phyloP scores from a whole-genome alignment of 2,329 filamentous ascomycete species.

The Aspergillus clavatus region DNA sequence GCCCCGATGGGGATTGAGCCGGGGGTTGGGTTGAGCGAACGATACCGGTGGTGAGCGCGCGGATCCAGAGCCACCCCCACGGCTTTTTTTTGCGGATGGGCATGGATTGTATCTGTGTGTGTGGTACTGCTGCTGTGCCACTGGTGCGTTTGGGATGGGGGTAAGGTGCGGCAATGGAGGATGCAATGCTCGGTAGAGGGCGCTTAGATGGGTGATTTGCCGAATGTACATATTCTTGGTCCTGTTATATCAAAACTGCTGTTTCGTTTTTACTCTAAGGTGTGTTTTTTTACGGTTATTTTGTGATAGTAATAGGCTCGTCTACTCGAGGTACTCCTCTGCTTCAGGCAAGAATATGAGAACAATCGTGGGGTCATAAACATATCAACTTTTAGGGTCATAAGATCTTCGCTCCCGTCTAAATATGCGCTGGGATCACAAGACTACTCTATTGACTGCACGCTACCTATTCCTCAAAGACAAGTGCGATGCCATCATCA shows the following conservation, averaged over 20 bases:
- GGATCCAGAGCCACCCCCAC: no score
- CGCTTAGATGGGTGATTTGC: constrained; percentile 31
- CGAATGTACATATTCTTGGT: constrained; percentile 35
- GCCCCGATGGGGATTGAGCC: constrained; percentile 48
- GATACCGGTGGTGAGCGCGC: no score
- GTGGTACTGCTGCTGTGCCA: no score
- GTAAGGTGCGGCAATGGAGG: no score
- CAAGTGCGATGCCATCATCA: constrained; percentile 61
- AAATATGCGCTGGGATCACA: neutral
- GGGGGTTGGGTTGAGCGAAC: neutral
- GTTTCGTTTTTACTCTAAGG: constrained; percentile 3
- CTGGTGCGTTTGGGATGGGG: constrained; percentile 5
- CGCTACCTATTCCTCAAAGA: constrained; percentile 40
- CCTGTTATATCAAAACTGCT: constrained; percentile 17
- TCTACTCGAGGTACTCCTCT: no score
- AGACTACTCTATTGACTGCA: neutral
- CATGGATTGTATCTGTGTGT: no score
- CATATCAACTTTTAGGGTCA: neutral
- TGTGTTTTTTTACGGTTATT: neutral
- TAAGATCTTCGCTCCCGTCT: constrained; percentile 6
- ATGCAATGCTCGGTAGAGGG: constrained; percentile 19
- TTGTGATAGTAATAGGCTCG: neutral
- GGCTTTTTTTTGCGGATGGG: neutral
- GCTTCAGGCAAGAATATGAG: no score
- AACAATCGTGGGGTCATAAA: neutral